phyloP scores from a whole-genome alignment of 148 eudicot species.

The Suaeda aralocaspica region DNA sequence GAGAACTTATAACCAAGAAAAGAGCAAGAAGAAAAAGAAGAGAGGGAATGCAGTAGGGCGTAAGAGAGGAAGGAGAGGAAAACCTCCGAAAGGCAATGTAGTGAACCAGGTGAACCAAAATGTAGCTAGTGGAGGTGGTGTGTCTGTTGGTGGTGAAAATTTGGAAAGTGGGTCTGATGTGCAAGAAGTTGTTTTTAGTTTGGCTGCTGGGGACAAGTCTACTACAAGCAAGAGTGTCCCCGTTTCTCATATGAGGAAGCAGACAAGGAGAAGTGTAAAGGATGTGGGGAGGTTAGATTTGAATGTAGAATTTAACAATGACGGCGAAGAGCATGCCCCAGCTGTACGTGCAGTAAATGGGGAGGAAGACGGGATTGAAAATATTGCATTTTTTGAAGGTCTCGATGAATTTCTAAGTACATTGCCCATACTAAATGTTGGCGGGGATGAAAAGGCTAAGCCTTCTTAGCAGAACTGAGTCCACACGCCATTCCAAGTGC shows the following conservation, averaged over 20 bases:
- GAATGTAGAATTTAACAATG: constrained; percentile 61
- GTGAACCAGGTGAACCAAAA: constrained; percentile 12
- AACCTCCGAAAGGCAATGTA: constrained; percentile 6
- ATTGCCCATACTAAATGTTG: constrained; percentile 51
- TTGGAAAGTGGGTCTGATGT: constrained; percentile 15
- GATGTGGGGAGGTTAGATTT: constrained; percentile 54
- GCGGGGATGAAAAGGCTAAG: constrained; percentile 49
- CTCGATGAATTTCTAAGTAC: constrained; percentile 43
- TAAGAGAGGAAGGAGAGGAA: constrained; percentile 29
- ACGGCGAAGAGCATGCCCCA: constrained; percentile 54
- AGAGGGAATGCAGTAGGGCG: constrained; percentile 11
- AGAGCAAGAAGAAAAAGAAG: constrained; percentile 38
- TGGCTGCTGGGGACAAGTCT: constrained; percentile 19
- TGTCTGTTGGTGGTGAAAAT: constrained; percentile 20
- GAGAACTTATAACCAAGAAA: constrained; percentile 28
- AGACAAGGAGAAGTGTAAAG: constrained; percentile 38
- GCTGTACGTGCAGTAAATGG: constrained; percentile 33
- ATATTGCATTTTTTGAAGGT: constrained; percentile 43
- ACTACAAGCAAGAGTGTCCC: constrained; percentile 30
- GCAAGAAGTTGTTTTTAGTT: constrained; percentile 25
- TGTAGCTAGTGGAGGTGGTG: constrained; percentile 16
- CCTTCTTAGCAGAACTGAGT: constrained; percentile 31
- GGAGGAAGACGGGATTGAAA: constrained; percentile 42
- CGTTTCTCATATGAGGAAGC: constrained; percentile 39
- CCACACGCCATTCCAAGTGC: constrained; percentile 12